Evolutionary conservation across 192 early-diverging fungal genomes (phyloP).

Genomic region (Thoreauomyces humboldtii): DNA sequence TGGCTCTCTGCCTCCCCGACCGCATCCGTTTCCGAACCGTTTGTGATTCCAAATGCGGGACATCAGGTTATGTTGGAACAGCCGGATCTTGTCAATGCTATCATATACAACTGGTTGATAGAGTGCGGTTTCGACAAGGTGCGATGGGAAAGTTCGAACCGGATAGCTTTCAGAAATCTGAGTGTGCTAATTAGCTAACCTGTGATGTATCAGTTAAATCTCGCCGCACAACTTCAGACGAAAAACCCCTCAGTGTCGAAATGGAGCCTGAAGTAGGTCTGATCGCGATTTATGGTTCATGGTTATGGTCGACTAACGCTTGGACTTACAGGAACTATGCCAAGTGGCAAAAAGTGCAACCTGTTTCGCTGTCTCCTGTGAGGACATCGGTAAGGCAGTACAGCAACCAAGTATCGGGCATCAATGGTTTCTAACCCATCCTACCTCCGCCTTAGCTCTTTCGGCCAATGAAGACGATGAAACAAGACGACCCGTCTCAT

Average conservation of each 20-base stretch:
- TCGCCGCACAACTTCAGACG: neutral
- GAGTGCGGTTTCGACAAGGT: constrained; percentile 19
- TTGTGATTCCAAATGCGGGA: constrained; percentile 26
- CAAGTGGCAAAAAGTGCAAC: constrained; percentile 21
- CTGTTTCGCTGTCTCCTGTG: constrained; percentile 14
- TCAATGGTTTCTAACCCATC: neutral
- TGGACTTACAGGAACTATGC: constrained; percentile 13
- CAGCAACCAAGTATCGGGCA: neutral
- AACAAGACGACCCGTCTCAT: constrained; percentile 23
- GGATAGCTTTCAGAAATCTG: neutral
- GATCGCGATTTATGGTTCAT: too few species aligned
- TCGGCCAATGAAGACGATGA: constrained; percentile 31
- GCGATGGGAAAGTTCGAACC: neutral
- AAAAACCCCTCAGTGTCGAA: constrained; percentile 15
- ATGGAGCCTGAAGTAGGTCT: constrained; percentile 20
- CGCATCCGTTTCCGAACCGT: constrained; percentile 7
- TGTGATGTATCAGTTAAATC: constrained; percentile 8
- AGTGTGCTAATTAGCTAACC: too few species aligned
- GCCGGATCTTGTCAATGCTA: constrained; percentile 29
- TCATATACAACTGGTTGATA: constrained; percentile 30
- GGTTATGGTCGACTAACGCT: neutral
- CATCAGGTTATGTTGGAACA: constrained; percentile 30
- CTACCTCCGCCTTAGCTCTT: constrained; percentile 6
- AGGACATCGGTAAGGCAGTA: constrained; percentile 5
- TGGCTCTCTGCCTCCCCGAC: neutral